Conservation (phyloP, 306 rosid genomes). For the Malus sylvestris region DNA sequence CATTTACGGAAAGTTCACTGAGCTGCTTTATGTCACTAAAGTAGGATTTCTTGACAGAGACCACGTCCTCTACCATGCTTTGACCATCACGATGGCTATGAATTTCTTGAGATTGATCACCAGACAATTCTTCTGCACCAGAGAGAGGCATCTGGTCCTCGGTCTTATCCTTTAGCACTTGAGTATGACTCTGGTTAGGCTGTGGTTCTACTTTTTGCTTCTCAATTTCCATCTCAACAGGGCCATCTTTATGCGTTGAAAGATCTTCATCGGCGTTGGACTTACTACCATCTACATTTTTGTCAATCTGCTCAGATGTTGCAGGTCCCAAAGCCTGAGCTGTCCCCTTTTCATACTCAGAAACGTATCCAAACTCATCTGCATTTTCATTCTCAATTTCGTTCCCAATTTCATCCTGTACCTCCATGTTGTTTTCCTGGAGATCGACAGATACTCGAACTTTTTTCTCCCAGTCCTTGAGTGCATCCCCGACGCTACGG, state of each 20-base stretch:
- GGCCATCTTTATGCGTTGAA: conserved; percentile 29
- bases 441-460: conserved; percentile 57
- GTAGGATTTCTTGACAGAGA: conserved; percentile 52
- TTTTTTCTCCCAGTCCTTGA: conserved; percentile 69
- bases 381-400: conserved; percentile 47
- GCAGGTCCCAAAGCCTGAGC: conserved; percentile 92
- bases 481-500: conserved; percentile 69
- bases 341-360: conserved; percentile 70
- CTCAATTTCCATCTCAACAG: conserved; percentile 40
- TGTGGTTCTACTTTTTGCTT: conserved; percentile 37
- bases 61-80: conserved; percentile 41
- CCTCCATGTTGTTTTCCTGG: conserved; percentile 34
- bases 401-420: conserved; percentile 29
- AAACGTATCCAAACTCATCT: conserved; percentile 80
- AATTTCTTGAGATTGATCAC: conserved; percentile 34
- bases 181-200: conserved; percentile 27
- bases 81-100: conserved; percentile 18
- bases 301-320: conserved; percentile 65
- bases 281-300: conserved; percentile 33
- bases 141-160: conserved; percentile 39
- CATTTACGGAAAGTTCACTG: conserved; percentile 45
- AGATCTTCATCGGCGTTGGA: conserved; percentile 33
- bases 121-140: conserved; percentile 29
- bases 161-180: conserved; percentile 26
- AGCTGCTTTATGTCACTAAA: conserved; percentile 29